Base-by-base conservation (phyloP, 2,329 filamentous ascomycete species). In the Thermothelomyces thermophilus region DNA sequence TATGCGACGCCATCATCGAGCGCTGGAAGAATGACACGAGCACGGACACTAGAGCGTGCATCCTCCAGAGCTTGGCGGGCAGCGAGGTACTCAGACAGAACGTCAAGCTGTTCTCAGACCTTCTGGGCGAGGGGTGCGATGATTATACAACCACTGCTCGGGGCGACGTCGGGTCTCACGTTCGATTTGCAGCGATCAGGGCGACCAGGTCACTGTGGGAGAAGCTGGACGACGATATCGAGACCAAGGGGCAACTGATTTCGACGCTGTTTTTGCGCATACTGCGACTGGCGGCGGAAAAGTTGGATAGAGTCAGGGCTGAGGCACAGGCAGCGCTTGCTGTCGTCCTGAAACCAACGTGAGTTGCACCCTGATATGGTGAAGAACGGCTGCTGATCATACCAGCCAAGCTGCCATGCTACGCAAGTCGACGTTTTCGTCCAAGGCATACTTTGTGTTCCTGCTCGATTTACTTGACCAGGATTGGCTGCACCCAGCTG, bases 91-190 rank as follows among this genome's bases (percentile, higher is more conserved):
- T 81, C 3, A 64, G 60, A 33, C 62, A 70, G 24, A 68, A 70
- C 36, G 63, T 69, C 3, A 55, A 58, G 5, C 58, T 61, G 2
- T 76, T 82, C 50, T 53, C 77, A 1, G 58, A 61, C 0, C 55
- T 81, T 1, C 65, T 85, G 8, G 62, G 66, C 0, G 75, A 77
- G 35, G 81, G 84, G 0, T 68, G 98, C 24, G 85, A 91, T 57
- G 90, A 98, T 64, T 97, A 97, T 62, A 95, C 88, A 0, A 90
- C 88, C 3, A 91, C 88, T 57, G 84, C 90, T 13, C 77, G 90
- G 50, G 93, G 93, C 14, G 93, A 98, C 62, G 78, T 97, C 42
- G 93, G 93, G 5, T 95, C 90, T 0, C 79, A 90, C 46, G 86
- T 95, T 3, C 79, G 93, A 3, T 72, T 91, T 5, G 85, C 90